Conservation (phyloP, 2,329 filamentous ascomycete species). For the Penicillium sp. region DNA sequence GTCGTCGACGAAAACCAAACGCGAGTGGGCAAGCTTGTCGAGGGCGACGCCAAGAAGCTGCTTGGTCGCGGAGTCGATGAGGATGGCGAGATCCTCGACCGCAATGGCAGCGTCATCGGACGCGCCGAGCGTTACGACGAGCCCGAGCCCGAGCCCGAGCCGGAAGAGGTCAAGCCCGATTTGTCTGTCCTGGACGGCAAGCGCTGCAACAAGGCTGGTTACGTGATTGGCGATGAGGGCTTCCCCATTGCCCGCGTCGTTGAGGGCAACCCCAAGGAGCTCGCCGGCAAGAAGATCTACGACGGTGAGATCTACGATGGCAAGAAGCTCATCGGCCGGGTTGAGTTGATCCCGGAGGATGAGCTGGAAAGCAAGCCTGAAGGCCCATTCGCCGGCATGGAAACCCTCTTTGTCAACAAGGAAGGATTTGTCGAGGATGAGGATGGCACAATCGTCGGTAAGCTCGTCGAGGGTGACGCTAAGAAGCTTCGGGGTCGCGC, state of each 20-base stretch:
- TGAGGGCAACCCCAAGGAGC: constrained; percentile 28
- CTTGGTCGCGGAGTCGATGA: constrained; percentile 56
- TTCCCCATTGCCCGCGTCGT: constrained; percentile 52
- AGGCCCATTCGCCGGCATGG: constrained; percentile 53
- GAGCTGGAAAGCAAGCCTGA: constrained; percentile 52
- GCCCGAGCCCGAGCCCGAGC: constrained; percentile 36
- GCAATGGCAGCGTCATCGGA: constrained; percentile 56
- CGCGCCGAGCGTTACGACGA: constrained; percentile 50
- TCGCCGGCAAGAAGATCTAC: constrained; percentile 28
- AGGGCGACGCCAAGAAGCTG: constrained; percentile 56
- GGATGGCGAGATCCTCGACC: constrained; percentile 58
- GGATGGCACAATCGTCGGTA: constrained; percentile 70
- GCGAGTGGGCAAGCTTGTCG: constrained; percentile 47
- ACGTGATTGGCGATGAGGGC: constrained; percentile 49
- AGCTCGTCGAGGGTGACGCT: constrained; percentile 62
- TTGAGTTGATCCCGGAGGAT: constrained; percentile 53
- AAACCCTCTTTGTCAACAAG: constrained; percentile 52
- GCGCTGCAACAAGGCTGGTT: constrained; percentile 53
- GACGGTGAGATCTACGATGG: constrained; percentile 52
- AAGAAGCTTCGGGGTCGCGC: constrained; percentile 66
- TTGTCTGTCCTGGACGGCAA: constrained; percentile 45
- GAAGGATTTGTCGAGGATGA: constrained; percentile 63
- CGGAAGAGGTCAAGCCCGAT: constrained; percentile 21
- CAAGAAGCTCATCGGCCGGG: constrained; percentile 52
- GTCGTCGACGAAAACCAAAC: constrained; percentile 46